These are phyloP conservation scores for Phytopythium helicoides DNA, from an alignment of 352 stramenopile species.

Conservation along the genomic window DNA sequence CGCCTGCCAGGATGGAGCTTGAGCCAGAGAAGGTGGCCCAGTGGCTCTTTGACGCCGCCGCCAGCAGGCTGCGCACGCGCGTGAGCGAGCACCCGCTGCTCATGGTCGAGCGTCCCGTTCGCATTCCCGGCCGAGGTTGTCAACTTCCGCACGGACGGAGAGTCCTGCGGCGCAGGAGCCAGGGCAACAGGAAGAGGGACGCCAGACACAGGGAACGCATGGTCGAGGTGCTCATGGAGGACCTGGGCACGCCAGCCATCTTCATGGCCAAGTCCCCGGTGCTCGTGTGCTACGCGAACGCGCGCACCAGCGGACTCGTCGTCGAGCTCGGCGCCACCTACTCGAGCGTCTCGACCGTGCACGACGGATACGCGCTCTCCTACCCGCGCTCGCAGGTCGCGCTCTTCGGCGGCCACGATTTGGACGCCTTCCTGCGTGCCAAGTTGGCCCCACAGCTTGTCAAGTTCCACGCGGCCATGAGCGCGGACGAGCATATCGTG, in stretches of 20 bases:
- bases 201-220: slow-evolving; percentile 51
- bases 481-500: slow-evolving; percentile 20
- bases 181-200: slow-evolving; percentile 53
- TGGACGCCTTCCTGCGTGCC: slow-evolving; percentile 58
- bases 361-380: slow-evolving; percentile 75
- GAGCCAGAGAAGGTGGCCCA: slow-evolving; percentile 59
- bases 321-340: slow-evolving; percentile 80
- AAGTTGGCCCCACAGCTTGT: slow-evolving; percentile 51
- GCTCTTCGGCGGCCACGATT: slow-evolving; percentile 58
- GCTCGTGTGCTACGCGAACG: slow-evolving; percentile 81
- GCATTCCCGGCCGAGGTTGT: slow-evolving; percentile 41
- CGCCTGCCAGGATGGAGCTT: slow-evolving; percentile 49
- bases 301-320: slow-evolving; percentile 72
- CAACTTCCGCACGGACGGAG: slow-evolving; percentile 1
- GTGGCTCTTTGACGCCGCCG: slow-evolving; percentile 64
- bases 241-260: slow-evolving; percentile 61
- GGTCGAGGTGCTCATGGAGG: slow-evolving; percentile 85
- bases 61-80: slow-evolving; percentile 41
- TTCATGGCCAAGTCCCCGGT: slow-evolving; percentile 85
- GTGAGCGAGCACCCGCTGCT: slow-evolving; percentile 67
- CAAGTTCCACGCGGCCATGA: slow-evolving; percentile 9
- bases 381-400: slow-evolving; percentile 58
- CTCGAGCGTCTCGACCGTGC: slow-evolving; percentile 72
- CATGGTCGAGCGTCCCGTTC: slow-evolving; percentile 66
- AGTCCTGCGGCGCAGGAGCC: slow-evolving; percentile 5